Conservation (phyloP, 2,329 filamentous ascomycete species). For the Alternaria arborescens region DNA sequence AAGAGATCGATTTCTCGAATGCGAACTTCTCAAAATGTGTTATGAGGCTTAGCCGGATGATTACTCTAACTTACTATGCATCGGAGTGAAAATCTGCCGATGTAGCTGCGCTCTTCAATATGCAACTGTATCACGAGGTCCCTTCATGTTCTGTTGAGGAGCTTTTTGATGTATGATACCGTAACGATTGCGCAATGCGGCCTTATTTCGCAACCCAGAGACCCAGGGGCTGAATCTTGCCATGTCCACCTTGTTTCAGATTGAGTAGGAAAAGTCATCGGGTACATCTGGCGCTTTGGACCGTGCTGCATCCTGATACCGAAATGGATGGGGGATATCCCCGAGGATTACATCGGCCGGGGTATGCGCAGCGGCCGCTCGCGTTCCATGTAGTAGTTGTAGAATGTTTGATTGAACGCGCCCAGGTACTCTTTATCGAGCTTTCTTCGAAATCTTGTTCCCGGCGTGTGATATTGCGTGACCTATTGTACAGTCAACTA, state of each 20-base stretch:
- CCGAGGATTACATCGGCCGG: rapidly evolving
- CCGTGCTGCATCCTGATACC: neutral
- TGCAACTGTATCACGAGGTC: neutral
- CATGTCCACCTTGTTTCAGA: neutral
- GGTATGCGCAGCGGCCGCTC: neutral
- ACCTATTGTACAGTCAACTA: neutral
- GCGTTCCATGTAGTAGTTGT: neutral
- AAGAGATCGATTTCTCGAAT: neutral
- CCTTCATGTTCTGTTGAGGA: too few species aligned
- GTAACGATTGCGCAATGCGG: neutral
- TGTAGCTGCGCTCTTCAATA: neutral
- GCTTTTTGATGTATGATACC: neutral
- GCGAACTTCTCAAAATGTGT: neutral
- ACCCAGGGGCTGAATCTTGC: neutral
- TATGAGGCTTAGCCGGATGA: neutral
- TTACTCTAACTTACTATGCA: neutral
- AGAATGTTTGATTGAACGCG: rapidly evolving
- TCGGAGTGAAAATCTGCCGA: neutral
- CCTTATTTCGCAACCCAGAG: neutral
- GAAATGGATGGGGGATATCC: neutral
- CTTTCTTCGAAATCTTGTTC: neutral
- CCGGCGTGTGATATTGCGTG: neutral
- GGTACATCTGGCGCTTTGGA: neutral
- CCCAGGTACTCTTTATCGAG: too few species aligned
- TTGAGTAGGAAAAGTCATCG: neutral